Evolutionary conservation across 2,329 filamentous ascomycete species (phyloP), one percentile per base, ranked within the genome.

Genomic region (Aspergillus versicolor): DNA sequence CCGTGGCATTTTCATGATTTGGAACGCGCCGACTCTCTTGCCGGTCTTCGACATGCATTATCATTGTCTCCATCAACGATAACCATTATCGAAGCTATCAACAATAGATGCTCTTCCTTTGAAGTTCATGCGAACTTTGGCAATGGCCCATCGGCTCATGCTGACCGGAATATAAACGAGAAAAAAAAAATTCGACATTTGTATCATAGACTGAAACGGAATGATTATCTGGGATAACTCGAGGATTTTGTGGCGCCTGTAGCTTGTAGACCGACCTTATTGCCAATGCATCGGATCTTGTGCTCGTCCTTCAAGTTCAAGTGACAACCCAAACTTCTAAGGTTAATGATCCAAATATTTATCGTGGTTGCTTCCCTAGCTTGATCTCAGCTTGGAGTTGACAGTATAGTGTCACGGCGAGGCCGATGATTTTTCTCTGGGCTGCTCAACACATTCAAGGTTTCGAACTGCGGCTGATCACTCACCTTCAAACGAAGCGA

Each of bases 291-390:
- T 19, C 2, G 38, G 15, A 19, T 19, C n/a, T 24, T 37, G 32
- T 38, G 12, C 21, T 44, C 12, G 15, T 30, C 22, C 15, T 54
- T 37, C 52, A 54, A 38, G 52, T 54, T 44, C 44, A 46, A n/a
- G n/a, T 22, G 30, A 46, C 37, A 15, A 17, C 15, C 37, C 37
- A 17, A 17, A 30, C 27, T 30, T 4, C 27, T 30, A 8, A 30
- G 27, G 27, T 30, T 30, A 11, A 30, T 30, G 3, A 30, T 30
- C 27, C 9, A 11, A 30, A 11, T 30, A 30, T 30, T 30, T 30
- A 30, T 30, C 9, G 9, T 30, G 27, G 27, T 9, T 8, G 27
- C 3, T 30, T 30, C 27, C 27, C 27, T 30, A 30, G 27, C 27
- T 30, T 30, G 27, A 30, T 30, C 27, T 30, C 27, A 30, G 27